These are phyloP conservation scores for Solanum hybrid DNA, from an alignment of 305 asterid species.

Conservation along the genomic window DNA sequence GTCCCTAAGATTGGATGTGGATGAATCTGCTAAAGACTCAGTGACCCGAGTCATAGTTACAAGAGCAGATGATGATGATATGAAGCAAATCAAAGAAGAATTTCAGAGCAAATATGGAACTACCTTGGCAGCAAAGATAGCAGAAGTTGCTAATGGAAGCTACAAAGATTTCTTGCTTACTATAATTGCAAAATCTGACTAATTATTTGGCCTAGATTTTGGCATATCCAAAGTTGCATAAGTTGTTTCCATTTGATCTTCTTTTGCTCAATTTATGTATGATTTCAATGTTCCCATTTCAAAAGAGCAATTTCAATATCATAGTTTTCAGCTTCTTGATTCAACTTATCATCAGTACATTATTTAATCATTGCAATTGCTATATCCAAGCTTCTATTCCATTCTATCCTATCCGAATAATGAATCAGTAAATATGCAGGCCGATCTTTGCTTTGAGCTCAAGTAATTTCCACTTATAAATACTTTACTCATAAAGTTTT, in stretches of 20 bases:
- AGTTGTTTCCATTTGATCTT: background rate
- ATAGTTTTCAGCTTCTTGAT: background rate
- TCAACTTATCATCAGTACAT: background rate
- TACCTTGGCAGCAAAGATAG: conserved; percentile 37
- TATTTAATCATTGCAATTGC: background rate
- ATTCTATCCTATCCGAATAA: background rate
- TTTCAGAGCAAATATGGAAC: conserved; percentile 29
- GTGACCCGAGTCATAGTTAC: conserved; percentile 62
- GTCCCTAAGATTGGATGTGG: conserved; percentile 37
- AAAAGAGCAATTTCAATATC: background rate
- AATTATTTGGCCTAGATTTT: conserved; percentile 7
- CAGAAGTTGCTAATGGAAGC: conserved; percentile 60
- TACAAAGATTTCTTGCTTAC: conserved; percentile 72
- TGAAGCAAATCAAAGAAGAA: conserved; percentile 60
- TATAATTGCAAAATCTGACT: conserved; percentile 49
- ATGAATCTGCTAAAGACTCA: conserved; percentile 48
- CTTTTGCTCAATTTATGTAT: background rate
- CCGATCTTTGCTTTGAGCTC: background rate
- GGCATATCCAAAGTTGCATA: background rate
- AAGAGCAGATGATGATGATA: conserved; percentile 69
- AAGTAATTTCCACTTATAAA: background rate
- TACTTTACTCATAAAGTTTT: background rate
- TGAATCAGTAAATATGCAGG: background rate
- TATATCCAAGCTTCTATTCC: background rate
- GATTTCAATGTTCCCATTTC: background rate